Base-by-base conservation (phyloP, 2,329 filamentous ascomycete species). In the Fusarium graminum region DNA sequence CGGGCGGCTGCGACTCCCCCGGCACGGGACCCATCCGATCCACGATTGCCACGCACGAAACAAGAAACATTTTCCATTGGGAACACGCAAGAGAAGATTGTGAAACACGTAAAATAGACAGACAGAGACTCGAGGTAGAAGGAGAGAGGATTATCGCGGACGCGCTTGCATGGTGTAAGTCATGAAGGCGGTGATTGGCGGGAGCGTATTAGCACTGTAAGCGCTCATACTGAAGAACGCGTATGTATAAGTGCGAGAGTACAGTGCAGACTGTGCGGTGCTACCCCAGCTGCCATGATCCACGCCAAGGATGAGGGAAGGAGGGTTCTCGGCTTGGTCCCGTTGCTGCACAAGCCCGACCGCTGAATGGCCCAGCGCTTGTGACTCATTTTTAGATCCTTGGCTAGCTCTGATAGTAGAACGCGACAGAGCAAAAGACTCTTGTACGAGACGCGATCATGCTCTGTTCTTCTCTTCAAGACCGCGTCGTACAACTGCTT, bases 301-400 rank as follows among this genome's bases (percentile, higher is more conserved):
- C 44, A 49, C 51, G 61, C 61, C 64, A 70, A 68, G 58, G 52
- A 51, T 63, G 22, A 22, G 22, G 22, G 22, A 22, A 22, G 22
- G 30, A 39, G 50, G 51, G 51, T 69, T 74, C 73, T 75, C 68
- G 70, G 72, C 65, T 70, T 59, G 56, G 50, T 63, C 59, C 63
- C 55, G 54, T 72, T 54, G 70, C 64, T 77, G 75, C 75, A 75
- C 67, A 67, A 69, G 56, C 60, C 66, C 50, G 73, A 59, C 67
- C 61, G 56, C 55, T 76, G 71, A 75, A 63, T 77, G 75, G 75
- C 66, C 73, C 70, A 70, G 72, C 72, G 67, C 43, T 65, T 63
- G 50, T 76, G 73, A 75, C 73, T 76, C 74, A 76, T 70, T 72
- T 72, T 73, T 74, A 71, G 72, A 73, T 66, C 63, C 73, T 16